These are phyloP conservation scores for Coniella vitis DNA, from an alignment of 2,329 filamentous ascomycete species.

Conservation along the genomic window DNA sequence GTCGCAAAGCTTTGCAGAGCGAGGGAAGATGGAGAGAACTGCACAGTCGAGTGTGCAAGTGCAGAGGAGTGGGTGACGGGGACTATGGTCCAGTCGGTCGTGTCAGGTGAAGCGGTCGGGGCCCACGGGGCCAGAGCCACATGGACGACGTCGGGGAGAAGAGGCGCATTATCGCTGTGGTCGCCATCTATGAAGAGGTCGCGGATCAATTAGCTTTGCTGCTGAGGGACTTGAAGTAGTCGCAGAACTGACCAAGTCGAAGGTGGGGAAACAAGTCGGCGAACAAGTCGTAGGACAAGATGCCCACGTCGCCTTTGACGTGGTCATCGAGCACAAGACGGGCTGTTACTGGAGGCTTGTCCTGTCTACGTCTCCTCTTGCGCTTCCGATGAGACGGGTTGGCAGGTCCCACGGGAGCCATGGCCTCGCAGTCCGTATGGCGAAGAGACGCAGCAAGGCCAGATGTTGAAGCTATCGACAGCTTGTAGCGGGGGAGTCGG, in stretches of 20 bases:
- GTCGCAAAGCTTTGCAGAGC: constrained; percentile 75
- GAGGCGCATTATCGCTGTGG: constrained; percentile 5
- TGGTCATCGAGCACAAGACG: constrained; percentile 79
- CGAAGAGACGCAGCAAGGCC: not conserved
- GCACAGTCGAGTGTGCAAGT: constrained; percentile 69
- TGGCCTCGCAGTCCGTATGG: constrained; percentile 3
- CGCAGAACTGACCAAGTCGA: constrained; percentile 40
- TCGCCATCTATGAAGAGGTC: constrained; percentile 1
- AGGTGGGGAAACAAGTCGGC: constrained; percentile 68
- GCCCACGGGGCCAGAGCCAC: constrained; percentile 71
- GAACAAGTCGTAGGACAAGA: constrained; percentile 82
- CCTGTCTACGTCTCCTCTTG: constrained; percentile 49
- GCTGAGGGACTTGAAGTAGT: not conserved
- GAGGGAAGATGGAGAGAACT: constrained; percentile 66
- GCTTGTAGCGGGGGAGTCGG: not conserved
- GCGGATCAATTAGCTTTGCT: constrained; percentile 6
- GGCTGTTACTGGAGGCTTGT: constrained; percentile 72
- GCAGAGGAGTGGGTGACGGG: constrained; percentile 61
- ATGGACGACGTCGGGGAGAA: constrained; percentile 43
- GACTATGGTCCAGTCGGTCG: constrained; percentile 76
- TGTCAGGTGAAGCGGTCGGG: constrained; percentile 50
- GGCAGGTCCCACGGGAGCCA: constrained; percentile 22
- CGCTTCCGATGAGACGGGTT: constrained; percentile 29
- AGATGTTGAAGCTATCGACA: not conserved
- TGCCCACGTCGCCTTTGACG: constrained; percentile 76